phyloP scores from a whole-genome alignment of 768 basidiomycete genomes.

The Boletellus emodensis region DNA sequence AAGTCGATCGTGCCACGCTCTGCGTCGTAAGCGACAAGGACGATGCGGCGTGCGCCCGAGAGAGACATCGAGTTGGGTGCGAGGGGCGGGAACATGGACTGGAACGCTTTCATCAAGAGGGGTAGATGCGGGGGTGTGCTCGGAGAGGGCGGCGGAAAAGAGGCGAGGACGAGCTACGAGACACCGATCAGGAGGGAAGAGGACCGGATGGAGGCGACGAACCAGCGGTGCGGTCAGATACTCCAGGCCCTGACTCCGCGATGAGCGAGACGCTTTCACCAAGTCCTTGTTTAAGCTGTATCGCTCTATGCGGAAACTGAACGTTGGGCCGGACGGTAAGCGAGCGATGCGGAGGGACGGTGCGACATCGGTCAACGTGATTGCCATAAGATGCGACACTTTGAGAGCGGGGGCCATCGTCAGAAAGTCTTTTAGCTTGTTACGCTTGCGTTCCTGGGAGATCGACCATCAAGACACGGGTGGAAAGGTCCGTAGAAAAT shows the following conservation, averaged over 20 bases:
- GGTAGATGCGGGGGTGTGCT: conserved; percentile 79
- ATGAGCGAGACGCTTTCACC: conserved; percentile 56
- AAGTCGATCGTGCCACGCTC: conserved; percentile 85
- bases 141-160: conserved; percentile 72
- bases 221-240: conserved; percentile 92
- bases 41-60: conserved; percentile 89
- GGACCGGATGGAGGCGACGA: conserved; percentile 26
- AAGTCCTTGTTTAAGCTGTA: conserved; percentile 91
- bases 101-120: conserved; percentile 93
- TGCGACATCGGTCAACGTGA: conserved; percentile 81
- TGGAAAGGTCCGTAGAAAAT: not conserved
- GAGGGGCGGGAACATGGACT: conserved; percentile 93
- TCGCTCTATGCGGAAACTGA: conserved; percentile 88
- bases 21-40: conserved; percentile 88
- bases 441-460: conserved; percentile 79
- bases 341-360: conserved; percentile 86
- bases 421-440: conserved; percentile 91
- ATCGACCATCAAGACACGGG: conserved; percentile 9
- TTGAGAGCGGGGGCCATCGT: conserved; percentile 86
- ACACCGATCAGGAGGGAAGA: not conserved
- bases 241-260: conserved; percentile 78
- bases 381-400: conserved; percentile 90
- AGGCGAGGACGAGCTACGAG: conserved; percentile 78
- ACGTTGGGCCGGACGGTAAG: conserved; percentile 85
- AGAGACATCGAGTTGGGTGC: conserved; percentile 74